Evolutionary conservation across 164 flowering plant species (phyloP).

Genomic region (Brasenia schreberi): DNA sequence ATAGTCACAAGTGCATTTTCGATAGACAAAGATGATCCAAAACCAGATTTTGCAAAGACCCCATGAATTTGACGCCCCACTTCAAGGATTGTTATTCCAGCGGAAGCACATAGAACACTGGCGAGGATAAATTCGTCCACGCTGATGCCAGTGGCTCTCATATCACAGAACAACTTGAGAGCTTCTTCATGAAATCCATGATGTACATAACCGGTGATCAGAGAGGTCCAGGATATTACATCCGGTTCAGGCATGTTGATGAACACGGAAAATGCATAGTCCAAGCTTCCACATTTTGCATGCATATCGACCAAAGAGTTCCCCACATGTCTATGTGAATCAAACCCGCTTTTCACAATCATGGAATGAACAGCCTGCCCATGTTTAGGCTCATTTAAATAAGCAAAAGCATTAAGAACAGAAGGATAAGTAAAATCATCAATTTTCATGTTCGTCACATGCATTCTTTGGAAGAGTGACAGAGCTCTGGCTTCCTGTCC

Average conservation of each 20-base stretch:
- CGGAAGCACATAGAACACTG: constrained; percentile 56
- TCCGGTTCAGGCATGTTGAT: constrained; percentile 41
- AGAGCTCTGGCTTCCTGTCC: constrained; percentile 51
- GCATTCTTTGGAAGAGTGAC: constrained; percentile 50
- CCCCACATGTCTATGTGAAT: constrained; percentile 31
- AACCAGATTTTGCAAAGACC: constrained; percentile 30
- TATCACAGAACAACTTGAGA: constrained; percentile 36
- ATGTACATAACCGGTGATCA: constrained; percentile 54
- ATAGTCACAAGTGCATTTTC: constrained; percentile 64
- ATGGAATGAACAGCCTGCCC: constrained; percentile 49
- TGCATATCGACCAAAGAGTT: constrained; percentile 86
- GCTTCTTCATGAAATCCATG: constrained; percentile 47
- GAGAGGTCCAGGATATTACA: constrained; percentile 86
- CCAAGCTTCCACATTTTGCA: constrained; percentile 45
- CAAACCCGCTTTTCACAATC: constrained; percentile 59
- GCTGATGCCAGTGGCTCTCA: constrained; percentile 35
- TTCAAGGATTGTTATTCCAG: constrained; percentile 49
- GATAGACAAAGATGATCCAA: constrained; percentile 39
- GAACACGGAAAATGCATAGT: constrained; percentile 38
- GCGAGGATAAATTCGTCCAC: constrained; percentile 52
- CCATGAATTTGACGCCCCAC: constrained; percentile 72
- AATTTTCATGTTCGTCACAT: constrained; percentile 29
- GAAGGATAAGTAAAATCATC: constrained; percentile 78
- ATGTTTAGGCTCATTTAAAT: constrained; percentile 16
- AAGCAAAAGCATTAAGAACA: constrained; percentile 47